Percentiles rank a stretch among this genome's conserved stretches.
These are phyloP conservation scores for Stenocarpella maydis DNA, from an alignment of 2,329 filamentous ascomycete genomes.

Conservation along the genomic window DNA sequence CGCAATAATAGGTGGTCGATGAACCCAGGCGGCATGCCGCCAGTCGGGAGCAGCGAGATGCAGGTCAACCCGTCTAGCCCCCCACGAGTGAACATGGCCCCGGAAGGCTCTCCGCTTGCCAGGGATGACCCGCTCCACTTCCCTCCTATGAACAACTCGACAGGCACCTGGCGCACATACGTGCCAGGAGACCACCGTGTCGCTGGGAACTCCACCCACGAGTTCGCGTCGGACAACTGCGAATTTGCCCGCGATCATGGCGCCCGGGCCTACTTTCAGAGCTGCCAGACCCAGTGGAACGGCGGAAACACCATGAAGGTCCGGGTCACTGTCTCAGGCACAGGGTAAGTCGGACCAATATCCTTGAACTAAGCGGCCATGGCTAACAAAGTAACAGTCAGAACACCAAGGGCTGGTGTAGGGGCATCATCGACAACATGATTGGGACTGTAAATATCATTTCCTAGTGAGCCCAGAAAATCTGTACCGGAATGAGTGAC, in stretches of 20 bases:
- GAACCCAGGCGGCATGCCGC: not conserved
- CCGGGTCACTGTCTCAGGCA: constrained; percentile 3
- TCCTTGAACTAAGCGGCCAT: too few species aligned
- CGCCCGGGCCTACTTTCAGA: not conserved
- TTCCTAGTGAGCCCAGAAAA: not conserved
- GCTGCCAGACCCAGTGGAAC: not conserved
- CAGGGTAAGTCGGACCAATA: constrained; percentile 1
- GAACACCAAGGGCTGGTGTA: not conserved
- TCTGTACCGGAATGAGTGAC: too few species aligned
- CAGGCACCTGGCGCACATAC: not conserved
- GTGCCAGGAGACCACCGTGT: not conserved
- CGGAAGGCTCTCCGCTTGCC: not conserved
- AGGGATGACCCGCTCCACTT: constrained; percentile 1
- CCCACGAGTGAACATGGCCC: not conserved
- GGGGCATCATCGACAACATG: not conserved
- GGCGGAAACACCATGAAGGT: not conserved
- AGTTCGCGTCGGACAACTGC: constrained; percentile 1
- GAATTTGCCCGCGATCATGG: not conserved
- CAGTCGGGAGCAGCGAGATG: not conserved
- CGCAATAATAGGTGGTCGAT: not conserved
- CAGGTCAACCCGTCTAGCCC: not conserved
- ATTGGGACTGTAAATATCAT: not conserved
- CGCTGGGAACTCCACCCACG: not conserved
- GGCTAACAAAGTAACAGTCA: not conserved
- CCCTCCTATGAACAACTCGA: constrained; percentile 11